These are phyloP conservation scores for Chrysoporthe cubensis DNA, from an alignment of 2,329 filamentous ascomycete species.

Conservation along the genomic window DNA sequence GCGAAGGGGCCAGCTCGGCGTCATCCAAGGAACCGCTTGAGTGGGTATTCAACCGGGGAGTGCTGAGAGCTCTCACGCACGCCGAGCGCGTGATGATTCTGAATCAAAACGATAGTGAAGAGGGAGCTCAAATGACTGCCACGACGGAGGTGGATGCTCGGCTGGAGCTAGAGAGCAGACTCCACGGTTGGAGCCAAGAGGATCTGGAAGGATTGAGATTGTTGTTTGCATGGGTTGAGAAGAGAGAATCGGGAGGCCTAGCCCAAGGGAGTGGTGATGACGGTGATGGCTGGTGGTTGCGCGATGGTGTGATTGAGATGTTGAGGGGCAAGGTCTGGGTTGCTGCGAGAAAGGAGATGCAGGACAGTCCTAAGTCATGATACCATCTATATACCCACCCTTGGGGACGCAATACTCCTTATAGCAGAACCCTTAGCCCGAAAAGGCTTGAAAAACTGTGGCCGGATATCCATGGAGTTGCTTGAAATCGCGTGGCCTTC, in stretches of 20 bases:
- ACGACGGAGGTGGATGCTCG: constrained; percentile 67
- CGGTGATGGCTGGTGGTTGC: constrained; percentile 56
- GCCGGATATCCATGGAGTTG: not conserved
- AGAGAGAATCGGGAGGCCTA: constrained; percentile 35
- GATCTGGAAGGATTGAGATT: constrained; percentile 53
- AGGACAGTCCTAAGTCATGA: not conserved
- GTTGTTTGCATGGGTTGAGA: constrained; percentile 61
- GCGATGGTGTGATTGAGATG: constrained; percentile 57
- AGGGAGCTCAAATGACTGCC: constrained; percentile 46
- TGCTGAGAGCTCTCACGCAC: constrained; percentile 58
- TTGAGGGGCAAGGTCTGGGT: constrained; percentile 61
- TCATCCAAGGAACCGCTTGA: constrained; percentile 58
- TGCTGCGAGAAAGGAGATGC: constrained; percentile 43
- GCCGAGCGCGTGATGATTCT: constrained; percentile 70
- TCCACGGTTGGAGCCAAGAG: constrained; percentile 46
- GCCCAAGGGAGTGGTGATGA: constrained; percentile 25
- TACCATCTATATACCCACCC: not conserved
- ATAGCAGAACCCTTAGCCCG: not conserved
- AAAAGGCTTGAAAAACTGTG: not conserved
- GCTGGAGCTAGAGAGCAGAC: constrained; percentile 64
- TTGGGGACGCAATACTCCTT: not conserved
- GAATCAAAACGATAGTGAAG: constrained; percentile 51
- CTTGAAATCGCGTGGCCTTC: not conserved
- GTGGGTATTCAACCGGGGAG: constrained; percentile 73
- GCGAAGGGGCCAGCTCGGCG: constrained; percentile 28